Evolutionary conservation across 139 green algal species (phyloP).

Genomic region (Micractinium sp.): DNA sequence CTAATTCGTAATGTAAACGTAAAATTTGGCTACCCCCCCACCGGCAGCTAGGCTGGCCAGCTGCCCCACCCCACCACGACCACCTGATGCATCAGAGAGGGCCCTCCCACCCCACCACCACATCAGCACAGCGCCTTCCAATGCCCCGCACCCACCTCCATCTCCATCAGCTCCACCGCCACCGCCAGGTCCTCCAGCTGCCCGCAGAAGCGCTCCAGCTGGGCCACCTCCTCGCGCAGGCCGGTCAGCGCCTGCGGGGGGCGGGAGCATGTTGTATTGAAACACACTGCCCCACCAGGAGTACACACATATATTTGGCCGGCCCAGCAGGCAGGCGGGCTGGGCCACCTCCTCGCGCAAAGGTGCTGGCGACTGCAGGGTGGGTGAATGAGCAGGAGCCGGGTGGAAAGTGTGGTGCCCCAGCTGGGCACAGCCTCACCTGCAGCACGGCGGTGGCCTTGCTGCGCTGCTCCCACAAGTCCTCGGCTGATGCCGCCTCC

Average conservation of each 20-base stretch:
- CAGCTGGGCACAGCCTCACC: too few relatives aligned
- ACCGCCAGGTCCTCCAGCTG: constrained; percentile 52
- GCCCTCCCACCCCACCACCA: background rate
- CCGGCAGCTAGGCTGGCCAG: too few relatives aligned
- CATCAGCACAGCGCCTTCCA: too few relatives aligned
- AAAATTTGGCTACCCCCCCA: too few relatives aligned
- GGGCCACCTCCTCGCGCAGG: background rate
- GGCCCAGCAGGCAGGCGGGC: background rate
- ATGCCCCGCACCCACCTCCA: constrained; percentile 46
- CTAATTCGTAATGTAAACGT: too few relatives aligned
- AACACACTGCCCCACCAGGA: too few relatives aligned
- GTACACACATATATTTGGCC: too few relatives aligned
- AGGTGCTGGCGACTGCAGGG: background rate
- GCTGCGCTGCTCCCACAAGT: constrained; percentile 76
- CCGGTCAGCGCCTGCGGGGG: background rate
- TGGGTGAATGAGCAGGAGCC: too few relatives aligned
- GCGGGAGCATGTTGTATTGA: too few relatives aligned
- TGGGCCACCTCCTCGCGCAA: background rate
- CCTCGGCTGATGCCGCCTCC: constrained; percentile 34
- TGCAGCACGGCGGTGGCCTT: constrained; percentile 65
- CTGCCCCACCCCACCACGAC: too few relatives aligned
- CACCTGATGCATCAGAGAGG: background rate
- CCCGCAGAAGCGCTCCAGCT: constrained; percentile 45
- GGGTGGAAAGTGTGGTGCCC: too few relatives aligned
- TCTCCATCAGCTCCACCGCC: constrained; percentile 66